Evolutionary conservation across 164 flowering plant species (phyloP).

Genomic region (Tetracentron sinense): DNA sequence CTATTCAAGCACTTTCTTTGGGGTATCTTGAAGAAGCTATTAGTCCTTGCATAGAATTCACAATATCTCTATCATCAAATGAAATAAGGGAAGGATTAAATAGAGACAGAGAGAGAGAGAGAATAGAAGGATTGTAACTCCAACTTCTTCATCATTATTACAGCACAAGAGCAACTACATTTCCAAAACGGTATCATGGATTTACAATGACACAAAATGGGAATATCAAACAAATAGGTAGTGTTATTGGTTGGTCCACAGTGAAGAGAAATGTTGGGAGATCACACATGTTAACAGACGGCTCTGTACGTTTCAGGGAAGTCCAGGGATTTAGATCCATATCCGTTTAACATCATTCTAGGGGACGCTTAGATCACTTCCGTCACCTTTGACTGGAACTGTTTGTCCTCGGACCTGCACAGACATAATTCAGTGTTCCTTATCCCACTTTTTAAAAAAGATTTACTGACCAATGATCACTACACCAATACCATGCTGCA

Average conservation of each 20-base stretch:
- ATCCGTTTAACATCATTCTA: constrained; percentile 65
- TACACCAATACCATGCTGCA: too few species aligned
- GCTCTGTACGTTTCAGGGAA: neutral
- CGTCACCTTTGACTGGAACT: constrained; percentile 30
- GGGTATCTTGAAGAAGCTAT: too few species aligned
- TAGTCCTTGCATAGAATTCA: too few species aligned
- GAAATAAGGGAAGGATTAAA: too few species aligned
- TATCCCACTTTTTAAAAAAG: neutral
- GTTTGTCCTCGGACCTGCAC: constrained; percentile 39
- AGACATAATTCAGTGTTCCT: neutral
- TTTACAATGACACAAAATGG: constrained; percentile 10
- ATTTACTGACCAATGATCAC: neutral
- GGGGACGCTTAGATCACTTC: constrained; percentile 66
- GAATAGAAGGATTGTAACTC: too few species aligned
- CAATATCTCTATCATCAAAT: too few species aligned
- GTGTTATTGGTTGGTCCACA: neutral
- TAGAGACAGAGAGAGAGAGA: too few species aligned
- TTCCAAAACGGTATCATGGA: neutral
- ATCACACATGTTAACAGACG: neutral
- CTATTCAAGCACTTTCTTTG: too few species aligned
- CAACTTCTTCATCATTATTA: too few species aligned
- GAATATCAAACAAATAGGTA: constrained; percentile 6
- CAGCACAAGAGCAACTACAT: neutral
- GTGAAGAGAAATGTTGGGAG: constrained; percentile 1
- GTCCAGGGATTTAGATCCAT: constrained; percentile 21